Conservation (phyloP, 2,329 filamentous ascomycete species). For the Kalaharituber pfeilii region DNA sequence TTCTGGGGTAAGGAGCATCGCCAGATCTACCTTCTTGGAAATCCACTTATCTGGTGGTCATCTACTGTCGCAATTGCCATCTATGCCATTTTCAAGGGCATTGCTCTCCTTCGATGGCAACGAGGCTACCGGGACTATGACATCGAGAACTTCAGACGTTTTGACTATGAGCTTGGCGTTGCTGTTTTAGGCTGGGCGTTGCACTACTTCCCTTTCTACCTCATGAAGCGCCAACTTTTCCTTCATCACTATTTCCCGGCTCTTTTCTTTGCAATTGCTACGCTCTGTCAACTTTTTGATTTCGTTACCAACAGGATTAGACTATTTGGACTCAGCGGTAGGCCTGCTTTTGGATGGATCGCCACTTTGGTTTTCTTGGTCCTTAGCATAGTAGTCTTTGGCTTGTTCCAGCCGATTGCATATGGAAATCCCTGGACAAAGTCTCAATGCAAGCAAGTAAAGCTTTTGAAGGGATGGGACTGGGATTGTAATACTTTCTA, state of each 20-base stretch:
- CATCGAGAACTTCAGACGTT: slow-evolving; percentile 73
- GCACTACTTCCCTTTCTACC: slow-evolving; percentile 97
- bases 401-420: slow-evolving; percentile 69
- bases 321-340: slow-evolving; percentile 48
- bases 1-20: slow-evolving; percentile 93
- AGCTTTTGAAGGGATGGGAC: slow-evolving; percentile 80
- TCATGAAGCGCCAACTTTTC: slow-evolving; percentile 97
- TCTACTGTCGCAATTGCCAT: slow-evolving; percentile 59
- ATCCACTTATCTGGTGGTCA: slow-evolving; percentile 87
- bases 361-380: slow-evolving; percentile 57
- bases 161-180: slow-evolving; percentile 89
- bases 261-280: slow-evolving; percentile 83
- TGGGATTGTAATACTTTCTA: slow-evolving; percentile 96
- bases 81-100: slow-evolving; percentile 69
- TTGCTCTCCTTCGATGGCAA: slow-evolving; percentile 85
- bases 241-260: slow-evolving; percentile 97
- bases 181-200: slow-evolving; percentile 87
- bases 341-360: slow-evolving; percentile 56
- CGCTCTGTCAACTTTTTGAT: slow-evolving; percentile 77
- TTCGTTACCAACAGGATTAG: slow-evolving; percentile 59
- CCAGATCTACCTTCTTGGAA: slow-evolving; percentile 91
- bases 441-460: slow-evolving; percentile 66
- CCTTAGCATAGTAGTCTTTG: slow-evolving; percentile 57
- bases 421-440: slow-evolving; percentile 95
- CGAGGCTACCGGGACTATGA: slow-evolving; percentile 77